phyloP scores from a whole-genome alignment of 1,139 yeast species.

The Nakaseomyces bracarensis region DNA sequence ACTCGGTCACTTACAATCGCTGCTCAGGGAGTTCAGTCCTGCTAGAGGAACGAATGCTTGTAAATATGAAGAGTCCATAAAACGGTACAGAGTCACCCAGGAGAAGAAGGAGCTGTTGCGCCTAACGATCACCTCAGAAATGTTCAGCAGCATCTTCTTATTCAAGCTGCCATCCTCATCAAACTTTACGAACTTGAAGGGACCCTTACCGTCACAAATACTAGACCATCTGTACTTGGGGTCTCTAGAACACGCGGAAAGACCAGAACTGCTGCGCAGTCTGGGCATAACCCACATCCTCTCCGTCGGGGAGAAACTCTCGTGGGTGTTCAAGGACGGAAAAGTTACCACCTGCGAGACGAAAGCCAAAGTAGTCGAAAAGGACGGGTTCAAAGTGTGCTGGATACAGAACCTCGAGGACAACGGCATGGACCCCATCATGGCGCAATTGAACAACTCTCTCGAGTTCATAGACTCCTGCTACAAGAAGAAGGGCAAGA shows the following conservation, averaged over 20 bases:
- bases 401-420: constrained; percentile 39
- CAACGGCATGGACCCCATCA: constrained; percentile 45
- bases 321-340: constrained; percentile 38
- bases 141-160: constrained; percentile 31
- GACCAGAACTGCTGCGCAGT: constrained; percentile 50
- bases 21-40: constrained; percentile 37
- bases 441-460: constrained; percentile 37
- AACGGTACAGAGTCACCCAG: not conserved
- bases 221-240: constrained; percentile 83
- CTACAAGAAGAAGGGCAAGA: constrained; percentile 37
- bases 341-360: not conserved
- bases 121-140: constrained; percentile 26
- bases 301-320: constrained; percentile 79
- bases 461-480: constrained; percentile 39
- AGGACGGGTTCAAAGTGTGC: constrained; percentile 32
- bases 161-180: constrained; percentile 22
- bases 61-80: constrained; percentile 2
- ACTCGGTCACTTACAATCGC: constrained; percentile 52
- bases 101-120: constrained; percentile 10
- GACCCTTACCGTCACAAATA: constrained; percentile 45
- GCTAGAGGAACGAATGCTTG: constrained; percentile 12
- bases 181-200: constrained; percentile 30
- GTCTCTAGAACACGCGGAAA: constrained; percentile 72
- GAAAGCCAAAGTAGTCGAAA: constrained; percentile 17
- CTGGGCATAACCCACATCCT: constrained; percentile 70